phyloP scores from a whole-genome alignment of 768 basidiomycete genomes.

The Termitomyces sp. region DNA sequence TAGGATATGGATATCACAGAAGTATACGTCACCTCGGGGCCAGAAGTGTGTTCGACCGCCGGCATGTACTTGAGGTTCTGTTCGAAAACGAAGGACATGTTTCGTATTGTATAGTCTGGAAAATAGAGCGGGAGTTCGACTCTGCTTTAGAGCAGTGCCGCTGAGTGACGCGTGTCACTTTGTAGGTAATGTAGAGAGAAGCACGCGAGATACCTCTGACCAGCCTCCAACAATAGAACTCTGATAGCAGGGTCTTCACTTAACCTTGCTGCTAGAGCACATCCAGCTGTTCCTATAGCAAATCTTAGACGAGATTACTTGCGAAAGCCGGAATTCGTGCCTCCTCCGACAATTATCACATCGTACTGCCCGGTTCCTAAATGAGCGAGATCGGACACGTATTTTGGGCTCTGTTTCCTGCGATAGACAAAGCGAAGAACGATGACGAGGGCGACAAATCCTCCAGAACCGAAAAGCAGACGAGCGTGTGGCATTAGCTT shows the following conservation, averaged over 20 bases:
- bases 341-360: constrained; percentile 53
- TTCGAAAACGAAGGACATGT: constrained; percentile 48
- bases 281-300: constrained; percentile 52
- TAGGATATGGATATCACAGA: neutral
- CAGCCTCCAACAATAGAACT: constrained; percentile 56
- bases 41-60: constrained; percentile 46
- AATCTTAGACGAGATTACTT: neutral
- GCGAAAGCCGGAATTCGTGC: constrained; percentile 20
- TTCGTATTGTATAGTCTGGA: constrained; percentile 35
- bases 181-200: neutral
- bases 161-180: constrained; percentile 23
- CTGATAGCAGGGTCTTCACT: constrained; percentile 49
- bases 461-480: constrained; percentile 14
- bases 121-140: constrained; percentile 39
- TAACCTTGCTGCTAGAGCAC: constrained; percentile 54
- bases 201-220: constrained; percentile 42
- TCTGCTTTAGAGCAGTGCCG: constrained; percentile 34
- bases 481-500: constrained; percentile 6
- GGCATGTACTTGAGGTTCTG: constrained; percentile 51
- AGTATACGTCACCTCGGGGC: constrained; percentile 51
- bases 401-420: constrained; percentile 10
- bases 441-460: constrained; percentile 20
- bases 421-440: constrained; percentile 19
- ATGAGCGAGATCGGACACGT: constrained; percentile 21
- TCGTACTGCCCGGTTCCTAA: constrained; percentile 36